A percentile compares a stretch with the other conserved stretches of the same genome.
Evolutionary conservation across 1,139 yeast species (phyloP).

Genomic region (Schwanniomyces etchellsii): DNA sequence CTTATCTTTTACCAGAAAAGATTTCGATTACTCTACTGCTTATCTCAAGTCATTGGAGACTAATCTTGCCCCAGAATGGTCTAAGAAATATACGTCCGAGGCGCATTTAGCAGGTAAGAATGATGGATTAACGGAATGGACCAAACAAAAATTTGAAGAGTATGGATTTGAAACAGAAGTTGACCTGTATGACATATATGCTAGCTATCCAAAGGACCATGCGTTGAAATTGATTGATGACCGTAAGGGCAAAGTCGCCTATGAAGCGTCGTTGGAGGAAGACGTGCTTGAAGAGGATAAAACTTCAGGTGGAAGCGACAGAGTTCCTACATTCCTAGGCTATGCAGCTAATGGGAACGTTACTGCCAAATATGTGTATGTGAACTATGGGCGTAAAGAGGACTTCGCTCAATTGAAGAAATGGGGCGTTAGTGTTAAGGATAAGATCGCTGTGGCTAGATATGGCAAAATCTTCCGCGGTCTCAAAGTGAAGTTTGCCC

Average conservation of each 20-base stretch:
- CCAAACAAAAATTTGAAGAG: conserved; percentile 54
- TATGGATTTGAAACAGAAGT: conserved; percentile 49
- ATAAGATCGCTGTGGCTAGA: conserved; percentile 37
- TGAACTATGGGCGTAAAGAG: conserved; percentile 32
- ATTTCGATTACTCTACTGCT: no score
- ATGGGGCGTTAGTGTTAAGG: conserved; percentile 32
- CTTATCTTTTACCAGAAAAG: no score
- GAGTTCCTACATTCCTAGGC: conserved; percentile 40
- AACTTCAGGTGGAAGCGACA: conserved; percentile 46
- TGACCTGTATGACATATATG: conserved; percentile 55
- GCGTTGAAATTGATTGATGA: conserved; percentile 35
- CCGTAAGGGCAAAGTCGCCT: conserved; percentile 30
- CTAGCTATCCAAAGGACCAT: conserved; percentile 47
- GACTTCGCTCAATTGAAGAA: conserved; percentile 31
- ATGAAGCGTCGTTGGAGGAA: conserved; percentile 63
- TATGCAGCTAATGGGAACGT: conserved; percentile 47
- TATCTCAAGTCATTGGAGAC: conserved; percentile 33
- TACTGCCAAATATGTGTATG: conserved; percentile 40
- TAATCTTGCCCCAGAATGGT: conserved; percentile 53
- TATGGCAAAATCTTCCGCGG: conserved; percentile 41
- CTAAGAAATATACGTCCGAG: conserved; percentile 47
- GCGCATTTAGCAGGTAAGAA: conserved; percentile 75
- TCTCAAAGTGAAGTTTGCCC: conserved; percentile 43
- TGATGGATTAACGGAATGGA: conserved; percentile 59
- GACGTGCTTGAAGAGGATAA: conserved; percentile 69